Evolutionary conservation across 192 early-diverging fungal genomes (phyloP).

Genomic region (Gryganskiella cystojenkinii): DNA sequence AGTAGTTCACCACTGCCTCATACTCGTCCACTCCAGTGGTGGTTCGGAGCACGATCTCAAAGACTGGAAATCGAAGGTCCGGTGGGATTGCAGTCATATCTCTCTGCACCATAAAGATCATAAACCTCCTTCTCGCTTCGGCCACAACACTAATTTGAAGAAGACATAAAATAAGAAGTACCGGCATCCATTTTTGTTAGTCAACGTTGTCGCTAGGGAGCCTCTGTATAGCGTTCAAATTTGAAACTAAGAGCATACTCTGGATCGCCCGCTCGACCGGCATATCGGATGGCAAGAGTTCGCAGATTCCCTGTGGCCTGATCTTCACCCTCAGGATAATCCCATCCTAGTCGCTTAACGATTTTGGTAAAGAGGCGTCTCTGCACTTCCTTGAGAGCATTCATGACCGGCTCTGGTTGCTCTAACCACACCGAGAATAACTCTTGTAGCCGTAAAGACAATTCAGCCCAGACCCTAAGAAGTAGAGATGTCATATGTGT

Average conservation of each 20-base stretch:
- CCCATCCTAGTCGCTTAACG: conserved; percentile 69
- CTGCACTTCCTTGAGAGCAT: conserved; percentile 71
- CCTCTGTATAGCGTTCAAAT: too few species aligned
- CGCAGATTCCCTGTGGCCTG: conserved; percentile 68
- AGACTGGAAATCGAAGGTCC: conserved; percentile 71
- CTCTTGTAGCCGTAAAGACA: conserved; percentile 58
- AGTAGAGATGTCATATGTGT: background rate
- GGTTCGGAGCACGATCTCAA: conserved; percentile 67
- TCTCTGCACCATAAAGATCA: conserved; percentile 65
- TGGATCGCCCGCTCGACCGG: conserved; percentile 69
- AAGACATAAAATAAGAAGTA: too few species aligned
- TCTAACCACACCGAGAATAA: conserved; percentile 67
- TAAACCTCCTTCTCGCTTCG: conserved; percentile 78
- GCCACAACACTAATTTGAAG: conserved; percentile 61
- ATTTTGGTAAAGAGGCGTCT: conserved; percentile 58
- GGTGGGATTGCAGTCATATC: conserved; percentile 67
- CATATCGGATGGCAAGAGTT: conserved; percentile 69
- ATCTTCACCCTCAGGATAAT: conserved; percentile 59
- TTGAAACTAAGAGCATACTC: conserved; percentile 42
- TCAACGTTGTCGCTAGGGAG: too few species aligned
- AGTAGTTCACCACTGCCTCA: conserved; percentile 53
- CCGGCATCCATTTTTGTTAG: background rate
- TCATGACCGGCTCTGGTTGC: conserved; percentile 64
- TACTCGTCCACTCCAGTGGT: conserved; percentile 54
- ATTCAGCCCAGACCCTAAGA: conserved; percentile 70